Conservation (phyloP, 2,329 filamentous ascomycete genomes). For the Nectriaceae sp. region DNA sequence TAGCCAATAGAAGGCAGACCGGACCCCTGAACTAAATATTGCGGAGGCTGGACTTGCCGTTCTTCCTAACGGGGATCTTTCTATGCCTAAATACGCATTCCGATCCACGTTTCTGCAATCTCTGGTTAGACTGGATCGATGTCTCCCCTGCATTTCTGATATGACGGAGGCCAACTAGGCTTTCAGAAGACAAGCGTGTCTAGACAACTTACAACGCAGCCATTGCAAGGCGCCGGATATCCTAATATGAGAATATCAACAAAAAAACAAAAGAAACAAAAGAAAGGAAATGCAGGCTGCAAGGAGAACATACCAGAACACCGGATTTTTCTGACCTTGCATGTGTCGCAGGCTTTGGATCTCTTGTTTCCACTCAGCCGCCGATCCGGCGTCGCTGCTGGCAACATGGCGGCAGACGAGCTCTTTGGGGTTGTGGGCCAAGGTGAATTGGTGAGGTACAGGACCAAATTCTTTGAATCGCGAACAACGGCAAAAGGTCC, state of each 20-base stretch:
- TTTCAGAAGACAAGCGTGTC: background rate
- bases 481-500: no score
- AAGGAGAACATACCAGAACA: constrained; percentile 19
- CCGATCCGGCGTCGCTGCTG: constrained; percentile 5
- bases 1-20: no score
- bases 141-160: no score
- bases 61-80: background rate
- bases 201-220: constrained; percentile 16
- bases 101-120: background rate
- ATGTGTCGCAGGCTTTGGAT: constrained; percentile 24
- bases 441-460: no score
- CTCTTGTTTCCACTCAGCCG: constrained; percentile 14
- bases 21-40: no score
- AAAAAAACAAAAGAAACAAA: background rate
- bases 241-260: constrained; percentile 10
- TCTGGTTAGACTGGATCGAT: background rate
- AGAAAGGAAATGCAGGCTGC: background rate
- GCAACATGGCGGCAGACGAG: no score
- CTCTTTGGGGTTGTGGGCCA: no score
- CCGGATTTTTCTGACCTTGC: constrained; percentile 23
- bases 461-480: no score
- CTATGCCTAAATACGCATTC: background rate
- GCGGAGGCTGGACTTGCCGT: background rate
- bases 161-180: no score
- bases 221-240: constrained; percentile 19